A percentile compares a stretch with the other conserved stretches of the same genome.
phyloP scores from a whole-genome alignment of 371 early-diverging fungal genomes.

The Mortierella polycephala region DNA sequence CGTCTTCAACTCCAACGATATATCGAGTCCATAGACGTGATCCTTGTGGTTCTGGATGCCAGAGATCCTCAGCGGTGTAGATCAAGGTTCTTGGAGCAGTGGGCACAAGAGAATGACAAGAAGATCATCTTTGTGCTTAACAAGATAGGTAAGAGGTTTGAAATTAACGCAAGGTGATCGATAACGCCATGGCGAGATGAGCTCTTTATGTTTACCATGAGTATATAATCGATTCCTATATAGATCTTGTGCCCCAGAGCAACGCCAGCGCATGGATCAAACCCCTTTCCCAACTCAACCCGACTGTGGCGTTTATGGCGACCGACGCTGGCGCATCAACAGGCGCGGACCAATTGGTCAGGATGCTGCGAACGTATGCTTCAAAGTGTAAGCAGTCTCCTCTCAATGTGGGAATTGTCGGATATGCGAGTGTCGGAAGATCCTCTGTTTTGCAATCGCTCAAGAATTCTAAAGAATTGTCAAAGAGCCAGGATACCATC shows the following conservation, averaged over 20 bases:
- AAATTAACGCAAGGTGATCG: too few relatives aligned
- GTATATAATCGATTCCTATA: not conserved
- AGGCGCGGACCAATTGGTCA: constrained; percentile 2
- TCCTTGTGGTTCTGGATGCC: constrained; percentile 97
- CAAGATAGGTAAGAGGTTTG: constrained; percentile 10
- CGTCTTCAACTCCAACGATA: constrained; percentile 79
- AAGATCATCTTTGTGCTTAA: constrained; percentile 17
- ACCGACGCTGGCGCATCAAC: not conserved
- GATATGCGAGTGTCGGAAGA: constrained; percentile 15
- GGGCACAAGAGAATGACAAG: constrained; percentile 81
- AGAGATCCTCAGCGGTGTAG: constrained; percentile 96
- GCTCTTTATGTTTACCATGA: not conserved
- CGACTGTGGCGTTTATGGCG: constrained; percentile 2
- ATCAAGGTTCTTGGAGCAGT: constrained; percentile 84
- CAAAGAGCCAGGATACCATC: not conserved
- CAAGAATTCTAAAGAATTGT: not conserved
- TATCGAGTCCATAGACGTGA: constrained; percentile 93
- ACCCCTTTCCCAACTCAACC: constrained; percentile 4
- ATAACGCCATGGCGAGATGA: too few relatives aligned
- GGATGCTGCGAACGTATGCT: not conserved
- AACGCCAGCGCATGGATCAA: constrained; percentile 12
- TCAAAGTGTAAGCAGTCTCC: not conserved
- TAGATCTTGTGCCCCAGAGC: constrained; percentile 12
- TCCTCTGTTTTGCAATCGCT: constrained; percentile 12
- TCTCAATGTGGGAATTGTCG: constrained; percentile 10